Evolutionary conservation across 495 filamentous ascomycete genomes (phyloP).

Genomic region (Acidiella bohemica): DNA sequence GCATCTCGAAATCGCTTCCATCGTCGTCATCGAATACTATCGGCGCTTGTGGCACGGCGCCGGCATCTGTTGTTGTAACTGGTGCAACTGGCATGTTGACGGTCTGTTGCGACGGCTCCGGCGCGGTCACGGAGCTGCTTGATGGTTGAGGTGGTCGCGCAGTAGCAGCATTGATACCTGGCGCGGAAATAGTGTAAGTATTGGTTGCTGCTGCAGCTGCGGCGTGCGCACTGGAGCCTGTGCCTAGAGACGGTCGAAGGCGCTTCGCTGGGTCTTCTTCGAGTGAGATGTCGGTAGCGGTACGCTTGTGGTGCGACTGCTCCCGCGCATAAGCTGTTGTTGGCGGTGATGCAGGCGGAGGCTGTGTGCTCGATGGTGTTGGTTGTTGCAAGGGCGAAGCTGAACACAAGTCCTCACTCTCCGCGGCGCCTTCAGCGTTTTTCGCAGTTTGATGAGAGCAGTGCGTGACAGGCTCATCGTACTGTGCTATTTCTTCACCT

Average conservation of each 20-base stretch:
- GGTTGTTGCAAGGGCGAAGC: background rate
- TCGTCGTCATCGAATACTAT: constrained; percentile 5
- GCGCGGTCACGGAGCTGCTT: constrained; percentile 10
- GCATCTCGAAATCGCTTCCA: constrained; percentile 22
- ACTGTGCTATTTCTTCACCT: constrained; percentile 17
- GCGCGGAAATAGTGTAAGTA: background rate
- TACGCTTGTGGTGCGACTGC: constrained; percentile 2
- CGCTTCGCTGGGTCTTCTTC: constrained; percentile 1
- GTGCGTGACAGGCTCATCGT: background rate
- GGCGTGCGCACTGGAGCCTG: background rate
- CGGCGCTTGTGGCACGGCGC: background rate
- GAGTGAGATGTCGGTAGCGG: background rate
- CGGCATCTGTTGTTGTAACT: background rate
- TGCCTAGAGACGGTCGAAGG: constrained; percentile 1
- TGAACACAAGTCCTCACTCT: background rate
- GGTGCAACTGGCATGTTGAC: no score
- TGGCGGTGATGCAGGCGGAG: constrained; percentile 4
- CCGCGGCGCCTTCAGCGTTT: background rate
- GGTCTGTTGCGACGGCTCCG: constrained; percentile 4
- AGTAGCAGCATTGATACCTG: background rate
- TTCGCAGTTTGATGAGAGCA: constrained; percentile 1
- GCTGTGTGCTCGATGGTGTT: background rate
- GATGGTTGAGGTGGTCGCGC: background rate
- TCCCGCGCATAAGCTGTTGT: background rate
- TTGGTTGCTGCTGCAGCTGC: background rate